Percentiles rank a stretch among this genome's conserved stretches.
Evolutionary conservation across 176 grass and related monocot species (phyloP).

Genomic region (Phoenix dactylifera): DNA sequence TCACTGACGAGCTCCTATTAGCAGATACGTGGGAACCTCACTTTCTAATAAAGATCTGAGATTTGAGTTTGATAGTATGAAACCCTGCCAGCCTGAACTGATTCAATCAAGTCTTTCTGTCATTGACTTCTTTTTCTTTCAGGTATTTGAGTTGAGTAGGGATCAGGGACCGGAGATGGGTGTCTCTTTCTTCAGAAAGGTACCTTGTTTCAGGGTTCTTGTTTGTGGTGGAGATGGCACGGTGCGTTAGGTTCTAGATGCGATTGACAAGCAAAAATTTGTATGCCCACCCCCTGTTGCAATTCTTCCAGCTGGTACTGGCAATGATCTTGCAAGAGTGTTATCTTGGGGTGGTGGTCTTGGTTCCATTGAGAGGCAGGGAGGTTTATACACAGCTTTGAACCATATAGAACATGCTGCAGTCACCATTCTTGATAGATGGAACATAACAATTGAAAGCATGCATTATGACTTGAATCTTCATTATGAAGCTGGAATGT

Average conservation of each 20-base stretch:
- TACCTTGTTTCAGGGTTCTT: constrained; percentile 74
- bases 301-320: constrained; percentile 80
- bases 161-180: constrained; percentile 68
- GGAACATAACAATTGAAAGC: constrained; percentile 53
- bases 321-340: constrained; percentile 77
- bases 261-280: constrained; percentile 82
- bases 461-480: background rate
- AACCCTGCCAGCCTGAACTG: too few species aligned
- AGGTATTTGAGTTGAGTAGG: constrained; percentile 86
- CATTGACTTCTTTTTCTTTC: constrained; percentile 3
- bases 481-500: too few species aligned
- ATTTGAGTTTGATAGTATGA: too few species aligned
- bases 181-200: constrained; percentile 53
- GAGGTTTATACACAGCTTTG: constrained; percentile 54
- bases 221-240: constrained; percentile 94
- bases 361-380: constrained; percentile 46
- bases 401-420: constrained; percentile 61
- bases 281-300: constrained; percentile 70
- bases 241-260: constrained; percentile 60
- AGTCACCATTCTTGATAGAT: constrained; percentile 68
- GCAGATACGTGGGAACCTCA: too few species aligned
- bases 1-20: too few species aligned
- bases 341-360: constrained; percentile 74
- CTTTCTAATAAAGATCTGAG: too few species aligned
- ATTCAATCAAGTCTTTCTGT: background rate